These are phyloP conservation scores for Aspergillus leporis DNA, from an alignment of 495 filamentous ascomycete species.

Conservation along the genomic window DNA sequence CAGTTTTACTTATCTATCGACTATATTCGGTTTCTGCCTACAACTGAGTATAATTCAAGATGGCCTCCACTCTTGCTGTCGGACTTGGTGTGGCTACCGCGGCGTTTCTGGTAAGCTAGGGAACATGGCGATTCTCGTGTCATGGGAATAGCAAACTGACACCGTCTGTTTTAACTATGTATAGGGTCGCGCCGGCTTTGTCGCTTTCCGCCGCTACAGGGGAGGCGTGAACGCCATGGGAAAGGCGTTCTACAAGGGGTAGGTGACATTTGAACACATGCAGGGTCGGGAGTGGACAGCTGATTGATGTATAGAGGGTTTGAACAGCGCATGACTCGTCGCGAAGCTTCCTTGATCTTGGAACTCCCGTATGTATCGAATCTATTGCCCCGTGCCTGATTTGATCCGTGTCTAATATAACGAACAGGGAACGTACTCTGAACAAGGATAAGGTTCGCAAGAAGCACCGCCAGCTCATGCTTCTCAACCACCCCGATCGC, in stretches of 20 bases:
- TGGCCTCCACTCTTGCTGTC: slow-evolving; percentile 74
- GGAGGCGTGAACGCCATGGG: slow-evolving; percentile 77
- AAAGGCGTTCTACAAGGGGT: slow-evolving; percentile 91
- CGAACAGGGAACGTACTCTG: slow-evolving; percentile 72
- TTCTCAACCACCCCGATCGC: slow-evolving; percentile 96
- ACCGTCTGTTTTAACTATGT: slow-evolving; percentile 20
- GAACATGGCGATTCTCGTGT: not conserved
- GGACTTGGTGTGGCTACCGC: slow-evolving; percentile 78
- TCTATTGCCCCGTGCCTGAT: not conserved
- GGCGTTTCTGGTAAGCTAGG: slow-evolving; percentile 67
- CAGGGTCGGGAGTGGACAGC: not conserved
- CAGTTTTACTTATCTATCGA: not conserved
- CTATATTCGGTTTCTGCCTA: not conserved
- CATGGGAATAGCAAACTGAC: not conserved
- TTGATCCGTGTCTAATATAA: slow-evolving; percentile 18
- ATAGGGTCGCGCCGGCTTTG: slow-evolving; percentile 86
- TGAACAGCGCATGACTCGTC: slow-evolving; percentile 86
- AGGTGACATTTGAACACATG: slow-evolving; percentile 10
- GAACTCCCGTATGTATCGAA: slow-evolving; percentile 71
- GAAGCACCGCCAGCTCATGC: slow-evolving; percentile 94
- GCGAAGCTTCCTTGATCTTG: slow-evolving; percentile 89
- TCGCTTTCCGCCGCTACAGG: slow-evolving; percentile 80
- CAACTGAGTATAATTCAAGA: slow-evolving; percentile 34
- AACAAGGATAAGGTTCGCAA: slow-evolving; percentile 93
- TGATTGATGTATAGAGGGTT: slow-evolving; percentile 61